A percentile compares a stretch with the other conserved stretches of the same genome.
phyloP scores from a whole-genome alignment of 1,284 basidiomycete species.

The Ceratobasidium papillatum region DNA sequence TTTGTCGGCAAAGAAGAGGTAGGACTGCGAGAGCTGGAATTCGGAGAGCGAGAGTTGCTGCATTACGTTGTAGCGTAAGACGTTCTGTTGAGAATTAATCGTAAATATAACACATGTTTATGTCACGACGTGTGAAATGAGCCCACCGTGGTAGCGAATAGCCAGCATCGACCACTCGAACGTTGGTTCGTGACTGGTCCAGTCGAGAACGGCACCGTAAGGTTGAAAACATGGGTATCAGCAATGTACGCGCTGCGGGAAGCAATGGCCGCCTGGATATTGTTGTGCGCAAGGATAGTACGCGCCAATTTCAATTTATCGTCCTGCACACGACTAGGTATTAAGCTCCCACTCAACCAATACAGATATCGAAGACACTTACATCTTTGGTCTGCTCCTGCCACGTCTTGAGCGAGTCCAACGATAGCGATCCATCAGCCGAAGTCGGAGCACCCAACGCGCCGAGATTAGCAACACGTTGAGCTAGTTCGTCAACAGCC shows the following conservation, averaged over 20 bases:
- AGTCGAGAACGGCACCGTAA: conserved; percentile 79
- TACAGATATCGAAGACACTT: conserved; percentile 37
- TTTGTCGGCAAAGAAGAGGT: conserved; percentile 95
- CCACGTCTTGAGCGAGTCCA: conserved; percentile 69
- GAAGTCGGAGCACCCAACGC: conserved; percentile 49
- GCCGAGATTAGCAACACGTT: conserved; percentile 44
- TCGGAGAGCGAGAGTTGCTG: conserved; percentile 85
- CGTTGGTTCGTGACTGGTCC: conserved; percentile 89
- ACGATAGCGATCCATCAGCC: conserved; percentile 66
- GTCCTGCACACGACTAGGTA: conserved; percentile 44
- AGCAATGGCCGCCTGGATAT: conserved; percentile 72
- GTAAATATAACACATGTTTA: background rate
- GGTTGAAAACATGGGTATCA: conserved; percentile 86
- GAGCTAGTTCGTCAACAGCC: conserved; percentile 51
- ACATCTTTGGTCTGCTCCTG: conserved; percentile 62
- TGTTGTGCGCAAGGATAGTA: conserved; percentile 78
- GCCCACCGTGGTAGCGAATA: conserved; percentile 80
- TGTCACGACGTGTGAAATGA: conserved; percentile 11
- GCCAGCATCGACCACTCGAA: conserved; percentile 88
- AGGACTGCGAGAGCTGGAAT: conserved; percentile 90
- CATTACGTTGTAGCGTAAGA: conserved; percentile 84
- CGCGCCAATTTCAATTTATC: conserved; percentile 80
- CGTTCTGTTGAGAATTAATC: conserved; percentile 60
- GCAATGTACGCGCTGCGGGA: conserved; percentile 70
- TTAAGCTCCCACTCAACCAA: background rate